Base-by-base conservation (phyloP, 1,139 yeast genomes). In the Pichia sp. region DNA sequence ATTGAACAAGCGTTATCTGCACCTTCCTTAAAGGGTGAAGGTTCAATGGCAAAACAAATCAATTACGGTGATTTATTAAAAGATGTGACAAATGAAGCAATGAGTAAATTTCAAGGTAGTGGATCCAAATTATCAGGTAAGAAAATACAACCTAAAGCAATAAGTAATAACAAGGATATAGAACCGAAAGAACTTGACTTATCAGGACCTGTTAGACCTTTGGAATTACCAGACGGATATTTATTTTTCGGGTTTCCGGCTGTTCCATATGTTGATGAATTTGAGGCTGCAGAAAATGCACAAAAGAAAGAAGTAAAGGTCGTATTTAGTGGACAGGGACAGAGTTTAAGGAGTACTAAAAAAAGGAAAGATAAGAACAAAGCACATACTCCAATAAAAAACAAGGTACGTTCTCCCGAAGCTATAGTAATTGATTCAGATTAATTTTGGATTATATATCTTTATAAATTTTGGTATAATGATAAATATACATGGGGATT, bases 221-320 rank as follows among this genome's bases (percentile, higher is more conserved):
- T 92, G 47, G 68, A 72, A 16, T 69, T 92, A 41, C 95, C 96
- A 0, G 83, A 76, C 37, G 96, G 95, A 29, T 94, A 88, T 63
- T 71, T 92, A 20, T 92, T 92, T 63, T 90, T 94, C 65, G 99
- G 99, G 1, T 92, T 83, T 64, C 97, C 97, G 0, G 79, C 86
- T 5, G 77, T 80, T 4, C 82, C 89, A n/a, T 84, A 89, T 11
- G 74, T 73, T 20, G 74, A 72, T 15, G 78, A 71, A 41, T 74
- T 68, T 27, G 67, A 64, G 0, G 70, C 62, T 11, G 66, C 64
- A n/a, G 71, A 68, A 15, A 62, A 62, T 13, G 71, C 20, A 22
- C 16, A 69, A 30, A 43, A 47, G 9, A 27, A 42, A 9, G 26
- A 39, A 4, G 41, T 42, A 11, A 54, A 59, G 43, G 57, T 65